Evolutionary conservation across 768 basidiomycete species (phyloP).

Genomic region (Galerina sulciceps): DNA sequence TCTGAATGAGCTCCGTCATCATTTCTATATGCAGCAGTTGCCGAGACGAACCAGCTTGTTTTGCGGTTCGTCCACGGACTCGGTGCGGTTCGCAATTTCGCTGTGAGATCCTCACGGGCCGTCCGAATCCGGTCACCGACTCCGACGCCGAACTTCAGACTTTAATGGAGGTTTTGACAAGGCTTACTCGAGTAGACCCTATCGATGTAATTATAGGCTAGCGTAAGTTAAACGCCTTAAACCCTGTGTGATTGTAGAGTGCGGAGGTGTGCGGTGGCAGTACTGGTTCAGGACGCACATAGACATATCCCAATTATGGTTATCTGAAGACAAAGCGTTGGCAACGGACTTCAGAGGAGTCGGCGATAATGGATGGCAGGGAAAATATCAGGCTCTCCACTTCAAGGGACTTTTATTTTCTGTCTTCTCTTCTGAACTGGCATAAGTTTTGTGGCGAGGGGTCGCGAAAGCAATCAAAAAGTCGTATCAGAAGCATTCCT

Average conservation of each 20-base stretch:
- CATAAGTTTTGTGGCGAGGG: too few relatives aligned
- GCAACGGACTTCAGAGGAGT: background rate
- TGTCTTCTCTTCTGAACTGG: too few relatives aligned
- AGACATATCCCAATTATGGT: background rate
- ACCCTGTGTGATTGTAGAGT: background rate
- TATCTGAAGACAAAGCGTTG: background rate
- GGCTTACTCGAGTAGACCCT: constrained; percentile 1
- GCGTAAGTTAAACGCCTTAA: constrained; percentile 4
- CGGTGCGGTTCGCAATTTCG: background rate
- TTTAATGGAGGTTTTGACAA: background rate
- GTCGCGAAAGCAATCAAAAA: too few relatives aligned
- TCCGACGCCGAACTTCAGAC: background rate
- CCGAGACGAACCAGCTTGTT: background rate
- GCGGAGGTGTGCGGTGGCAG: constrained; percentile 1
- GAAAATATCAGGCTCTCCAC: background rate
- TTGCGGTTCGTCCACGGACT: background rate
- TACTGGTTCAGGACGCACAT: background rate
- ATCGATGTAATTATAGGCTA: background rate
- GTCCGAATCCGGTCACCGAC: background rate
- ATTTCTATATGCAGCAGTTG: constrained; percentile 1
- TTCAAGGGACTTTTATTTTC: too few relatives aligned
- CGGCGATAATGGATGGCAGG: background rate
- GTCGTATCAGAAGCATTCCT: too few relatives aligned
- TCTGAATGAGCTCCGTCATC: background rate
- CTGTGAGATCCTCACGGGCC: background rate